Evolutionary conservation across 345 rosid genomes (phyloP), one percentile per base, ranked within the genome.

Genomic region (Cardamine resedifolia): DNA sequence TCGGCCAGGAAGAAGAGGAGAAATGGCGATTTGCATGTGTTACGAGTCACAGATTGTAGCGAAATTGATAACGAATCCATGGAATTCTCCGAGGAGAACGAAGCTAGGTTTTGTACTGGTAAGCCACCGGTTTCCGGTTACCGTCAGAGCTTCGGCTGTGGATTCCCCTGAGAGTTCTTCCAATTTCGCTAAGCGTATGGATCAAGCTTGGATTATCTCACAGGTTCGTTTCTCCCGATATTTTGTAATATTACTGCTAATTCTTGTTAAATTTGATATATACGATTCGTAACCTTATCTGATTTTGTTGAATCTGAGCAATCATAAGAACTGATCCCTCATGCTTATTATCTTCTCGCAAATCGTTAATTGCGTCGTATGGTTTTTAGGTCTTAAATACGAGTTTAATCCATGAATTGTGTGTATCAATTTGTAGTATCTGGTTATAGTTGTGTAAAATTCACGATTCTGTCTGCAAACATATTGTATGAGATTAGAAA

Each of bases 181-280:
- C 6, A 77, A 85, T 79, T 90, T 94, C 81, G 75, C 48, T 20
- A 88, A 85, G 83, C 94, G 97, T 44, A 86, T 86, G 83, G 98
- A 94, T 69, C 94, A 80, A 66, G 92, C 95, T 20, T 94, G 96
- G 98, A 38, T 81, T 63, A 89, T 94, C 75, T 89, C 98, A 58
- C 92, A 94, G 94, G 96, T 90, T 34, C 23, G 4, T 10, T 36
- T 62, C 44, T 57, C 16, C 52, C 0, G 16, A 45, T 1, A 27
- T 18, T 18, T 19, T 11, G 1, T 24, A 33, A 1, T 34, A 21
- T 18, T 18, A 4, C 28, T 57, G 15, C 31, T 30, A 31, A 20
- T 31, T 33, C 27, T 33, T 58, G 24, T 2, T 23, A 55, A 48
- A 24, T 58, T 14, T 70, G 21, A n/a, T 52, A 2, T 36, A 50